Percentiles rank a stretch among this genome's conserved stretches.
These are phyloP conservation scores for Incumbomyces delicatus DNA, from an alignment of 2,329 filamentous ascomycete genomes.

Conservation along the genomic window DNA sequence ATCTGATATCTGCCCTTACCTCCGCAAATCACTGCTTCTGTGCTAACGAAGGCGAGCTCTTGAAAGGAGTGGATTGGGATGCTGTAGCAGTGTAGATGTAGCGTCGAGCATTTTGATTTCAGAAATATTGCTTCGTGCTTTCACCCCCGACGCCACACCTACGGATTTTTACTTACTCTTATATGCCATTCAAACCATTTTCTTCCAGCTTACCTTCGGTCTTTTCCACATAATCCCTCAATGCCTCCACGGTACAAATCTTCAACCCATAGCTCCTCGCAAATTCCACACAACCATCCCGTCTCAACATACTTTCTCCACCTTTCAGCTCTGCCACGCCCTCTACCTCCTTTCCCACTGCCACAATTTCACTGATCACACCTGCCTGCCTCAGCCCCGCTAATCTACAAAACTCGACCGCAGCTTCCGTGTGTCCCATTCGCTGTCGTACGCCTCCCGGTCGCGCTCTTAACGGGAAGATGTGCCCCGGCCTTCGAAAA, in stretches of 20 bases:
- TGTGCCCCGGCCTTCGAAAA: constrained; percentile 79
- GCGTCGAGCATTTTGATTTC: too few relatives aligned
- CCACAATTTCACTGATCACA: constrained; percentile 86
- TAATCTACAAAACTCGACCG: constrained; percentile 77
- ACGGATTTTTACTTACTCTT: too few relatives aligned
- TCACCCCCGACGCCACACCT: background rate
- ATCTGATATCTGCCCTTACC: too few relatives aligned
- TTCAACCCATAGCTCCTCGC: constrained; percentile 79
- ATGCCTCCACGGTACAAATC: constrained; percentile 89
- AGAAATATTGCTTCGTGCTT: too few relatives aligned
- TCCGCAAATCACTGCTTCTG: too few relatives aligned
- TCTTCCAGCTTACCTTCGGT: constrained; percentile 45
- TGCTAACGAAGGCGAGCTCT: too few relatives aligned
- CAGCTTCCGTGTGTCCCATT: constrained; percentile 85
- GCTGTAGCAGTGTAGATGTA: too few relatives aligned
- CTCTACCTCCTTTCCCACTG: constrained; percentile 60
- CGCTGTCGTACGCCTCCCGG: constrained; percentile 72
- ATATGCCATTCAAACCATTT: background rate
- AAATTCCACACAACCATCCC: constrained; percentile 80
- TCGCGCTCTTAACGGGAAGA: constrained; percentile 72
- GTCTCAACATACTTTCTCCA: constrained; percentile 76
- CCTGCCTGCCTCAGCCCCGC: constrained; percentile 66
- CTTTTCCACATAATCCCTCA: constrained; percentile 70
- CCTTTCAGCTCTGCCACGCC: constrained; percentile 51
- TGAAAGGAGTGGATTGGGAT: too few relatives aligned